phyloP scores from a whole-genome alignment of 352 stramenopile genomes.

The Globisporangium iwayamae region DNA sequence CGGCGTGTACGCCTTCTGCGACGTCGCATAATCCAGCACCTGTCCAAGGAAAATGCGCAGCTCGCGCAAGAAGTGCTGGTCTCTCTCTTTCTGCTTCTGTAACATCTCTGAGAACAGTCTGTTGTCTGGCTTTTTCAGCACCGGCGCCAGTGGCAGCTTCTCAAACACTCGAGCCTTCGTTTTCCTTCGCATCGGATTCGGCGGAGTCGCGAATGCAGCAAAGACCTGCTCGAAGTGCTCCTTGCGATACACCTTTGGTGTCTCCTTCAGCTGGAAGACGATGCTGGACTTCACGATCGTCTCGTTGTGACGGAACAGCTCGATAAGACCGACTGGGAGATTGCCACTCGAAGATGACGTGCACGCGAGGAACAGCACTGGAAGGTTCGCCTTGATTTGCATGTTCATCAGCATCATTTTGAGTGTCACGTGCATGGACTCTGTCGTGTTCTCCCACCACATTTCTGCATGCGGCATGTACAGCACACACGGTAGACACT shows the following conservation, averaged over 20 bases:
- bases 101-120: conserved; percentile 38
- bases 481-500: conserved; percentile 74
- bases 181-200: conserved; percentile 21
- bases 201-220: conserved; percentile 44
- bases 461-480: conserved; percentile 74
- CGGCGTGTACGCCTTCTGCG: conserved; percentile 56
- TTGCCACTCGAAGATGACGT: conserved; percentile 37
- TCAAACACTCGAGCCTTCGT: conserved; percentile 29
- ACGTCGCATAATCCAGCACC: conserved; percentile 80
- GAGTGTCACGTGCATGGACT: conserved; percentile 69
- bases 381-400: conserved; percentile 62
- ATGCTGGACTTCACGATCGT: conserved; percentile 43
- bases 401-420: conserved; percentile 83
- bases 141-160: conserved; percentile 56
- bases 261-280: conserved; percentile 34
- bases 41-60: conserved; percentile 86
- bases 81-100: conserved; percentile 50
- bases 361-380: conserved; percentile 75
- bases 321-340: conserved; percentile 47
- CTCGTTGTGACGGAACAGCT: conserved; percentile 52
- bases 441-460: conserved; percentile 70
- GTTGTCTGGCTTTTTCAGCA: conserved; percentile 26
- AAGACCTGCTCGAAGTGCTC: conserved; percentile 70
- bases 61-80: conserved; percentile 84
- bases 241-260: conserved; percentile 25